phyloP scores from a whole-genome alignment of 768 basidiomycete genomes.

The Lentinula raphanica region DNA sequence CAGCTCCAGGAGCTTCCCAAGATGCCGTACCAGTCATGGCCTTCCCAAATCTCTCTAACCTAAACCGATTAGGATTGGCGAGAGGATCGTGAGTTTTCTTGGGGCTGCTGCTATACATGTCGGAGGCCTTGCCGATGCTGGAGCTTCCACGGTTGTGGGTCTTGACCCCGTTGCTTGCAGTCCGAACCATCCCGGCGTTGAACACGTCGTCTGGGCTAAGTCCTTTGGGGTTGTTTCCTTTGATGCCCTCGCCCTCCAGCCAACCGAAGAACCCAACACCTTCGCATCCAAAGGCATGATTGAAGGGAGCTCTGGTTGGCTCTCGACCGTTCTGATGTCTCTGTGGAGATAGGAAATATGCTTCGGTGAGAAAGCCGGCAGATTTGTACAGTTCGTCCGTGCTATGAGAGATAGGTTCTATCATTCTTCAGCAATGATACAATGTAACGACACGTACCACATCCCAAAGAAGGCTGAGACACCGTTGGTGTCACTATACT shows the following conservation, averaged over 20 bases:
- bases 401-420: constrained; percentile 27
- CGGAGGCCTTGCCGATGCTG: constrained; percentile 3
- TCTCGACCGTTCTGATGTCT: constrained; percentile 30
- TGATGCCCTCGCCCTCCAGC: constrained; percentile 54
- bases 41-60: constrained; percentile 66
- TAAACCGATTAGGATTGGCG: constrained; percentile 34
- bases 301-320: constrained; percentile 61
- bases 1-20: constrained; percentile 64
- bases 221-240: constrained; percentile 5
- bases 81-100: neutral
- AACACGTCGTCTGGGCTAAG: constrained; percentile 17
- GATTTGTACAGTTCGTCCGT: constrained; percentile 76
- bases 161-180: neutral
- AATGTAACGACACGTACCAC: constrained; percentile 39
- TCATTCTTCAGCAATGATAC: neutral
- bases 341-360: constrained; percentile 39
- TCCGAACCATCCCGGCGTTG: constrained; percentile 14
- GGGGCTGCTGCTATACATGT: neutral
- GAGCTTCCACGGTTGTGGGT: constrained; percentile 2
- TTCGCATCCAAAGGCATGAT: constrained; percentile 55
- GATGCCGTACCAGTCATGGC: constrained; percentile 71
- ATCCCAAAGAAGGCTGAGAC: constrained; percentile 67
- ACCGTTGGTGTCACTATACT: constrained; percentile 63
- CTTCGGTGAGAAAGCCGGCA: constrained; percentile 70
- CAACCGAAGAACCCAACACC: constrained; percentile 61